Evolutionary conservation across 805 yeast species (phyloP).

Genomic region (Kazachstania taianensis): DNA sequence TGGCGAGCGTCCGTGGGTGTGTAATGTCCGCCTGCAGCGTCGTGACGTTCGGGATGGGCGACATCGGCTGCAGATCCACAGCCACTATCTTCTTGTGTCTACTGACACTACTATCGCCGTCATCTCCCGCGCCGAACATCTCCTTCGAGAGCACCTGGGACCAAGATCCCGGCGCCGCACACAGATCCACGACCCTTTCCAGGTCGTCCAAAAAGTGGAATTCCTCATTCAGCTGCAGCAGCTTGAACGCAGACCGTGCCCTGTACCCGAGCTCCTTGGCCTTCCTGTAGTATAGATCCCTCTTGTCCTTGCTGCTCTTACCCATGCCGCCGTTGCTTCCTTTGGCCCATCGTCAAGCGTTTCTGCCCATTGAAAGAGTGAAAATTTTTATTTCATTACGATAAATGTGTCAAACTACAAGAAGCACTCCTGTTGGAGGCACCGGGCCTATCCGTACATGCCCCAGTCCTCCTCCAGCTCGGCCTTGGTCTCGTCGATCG

Average conservation of each 20-base stretch:
- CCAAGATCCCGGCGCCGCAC: conserved; percentile 99
- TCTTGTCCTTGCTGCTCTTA: conserved; percentile 85
- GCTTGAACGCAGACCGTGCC: conserved; percentile 92
- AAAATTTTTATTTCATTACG: neutral
- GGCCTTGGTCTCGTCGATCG: conserved; percentile 39
- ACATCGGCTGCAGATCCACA: conserved; percentile 95
- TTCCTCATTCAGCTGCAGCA: conserved; percentile 83
- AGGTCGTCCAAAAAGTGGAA: conserved; percentile 67
- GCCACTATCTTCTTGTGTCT: conserved; percentile 68
- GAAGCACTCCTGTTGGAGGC: neutral
- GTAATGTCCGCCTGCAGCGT: conserved; percentile 95
- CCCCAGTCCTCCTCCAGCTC: conserved; percentile 69
- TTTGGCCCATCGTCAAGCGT: neutral
- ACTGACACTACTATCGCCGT: conserved; percentile 24
- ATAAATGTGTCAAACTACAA: neutral
- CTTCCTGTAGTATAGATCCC: conserved; percentile 83
- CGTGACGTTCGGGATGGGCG: conserved; percentile 86
- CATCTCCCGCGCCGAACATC: conserved; percentile 44
- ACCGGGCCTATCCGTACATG: conserved; percentile 49
- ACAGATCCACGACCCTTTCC: conserved; percentile 81
- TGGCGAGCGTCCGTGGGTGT: conserved; percentile 77
- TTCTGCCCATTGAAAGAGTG: no score
- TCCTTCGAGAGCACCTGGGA: conserved; percentile 82
- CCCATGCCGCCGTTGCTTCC: conserved; percentile 58
- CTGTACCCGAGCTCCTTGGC: conserved; percentile 98